Evolutionary conservation across 306 rosid genomes (phyloP), one percentile per base, ranked within the genome.

Genomic region (Quercus aquifolioides): DNA sequence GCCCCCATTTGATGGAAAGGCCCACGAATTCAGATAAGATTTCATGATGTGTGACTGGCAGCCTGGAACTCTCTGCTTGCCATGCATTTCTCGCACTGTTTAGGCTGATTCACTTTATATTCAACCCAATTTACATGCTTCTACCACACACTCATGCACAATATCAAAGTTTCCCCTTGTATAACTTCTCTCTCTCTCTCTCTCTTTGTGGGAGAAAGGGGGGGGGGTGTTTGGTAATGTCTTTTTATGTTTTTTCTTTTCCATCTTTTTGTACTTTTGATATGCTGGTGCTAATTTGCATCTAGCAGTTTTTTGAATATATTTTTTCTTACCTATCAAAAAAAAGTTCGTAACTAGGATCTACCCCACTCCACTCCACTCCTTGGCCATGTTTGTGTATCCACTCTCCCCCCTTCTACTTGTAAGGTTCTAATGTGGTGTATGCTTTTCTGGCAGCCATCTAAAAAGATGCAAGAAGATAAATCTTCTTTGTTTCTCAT

Each of bases 401-500:
- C 11, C 46, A 41, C 46, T 41, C 46, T 41, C 46, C 12, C 46
- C 46, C 46, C 46, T 41, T 41, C 54, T 49, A 18, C 25, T 58
- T 30, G 8, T 46, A 6, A 46, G 21, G 71, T 54, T 5, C 21
- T 72, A 60, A 84, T 69, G 35, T 33, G 7, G 4, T 80, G 74
- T 13, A 33, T 80, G 69, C 69, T 80, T 21, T 68, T 69, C 25
- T 76, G 81, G 84, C 91, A 92, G 92, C 87, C 91, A 69, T 65
- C 83, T 65, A 78, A 71, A 83, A 91, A 74, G 69, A 80, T 35
- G 62, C 80, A 52, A 85, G 91, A 85, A 74, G 78, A 68, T 18
- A 72, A 69, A 25, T 91, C 90, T 81, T 85, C 92, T 58, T 95
- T 94, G 59, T 33, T 74, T 0, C 96, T 94, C 55, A 38, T 89